Evolutionary conservation across 2,329 filamentous ascomycete genomes (phyloP).

Genomic region (Paradendryphiella salina): DNA sequence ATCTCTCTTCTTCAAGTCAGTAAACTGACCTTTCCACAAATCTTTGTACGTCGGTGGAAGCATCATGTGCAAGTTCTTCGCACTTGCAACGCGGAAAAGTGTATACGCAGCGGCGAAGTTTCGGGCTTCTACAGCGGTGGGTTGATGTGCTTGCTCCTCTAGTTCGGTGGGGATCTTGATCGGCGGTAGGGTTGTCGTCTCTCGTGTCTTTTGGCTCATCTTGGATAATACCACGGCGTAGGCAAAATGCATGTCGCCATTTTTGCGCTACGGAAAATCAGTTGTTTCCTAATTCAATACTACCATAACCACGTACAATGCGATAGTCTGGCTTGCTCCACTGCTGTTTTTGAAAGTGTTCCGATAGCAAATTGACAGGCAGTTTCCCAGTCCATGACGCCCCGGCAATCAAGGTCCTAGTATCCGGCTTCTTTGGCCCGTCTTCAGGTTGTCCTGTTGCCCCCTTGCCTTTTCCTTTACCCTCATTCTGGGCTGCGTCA

Average conservation of each 20-base stretch:
- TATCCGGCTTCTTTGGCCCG: conserved; percentile 62
- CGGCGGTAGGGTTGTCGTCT: conserved; percentile 73
- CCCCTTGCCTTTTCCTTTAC: conserved; percentile 43
- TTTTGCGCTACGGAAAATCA: conserved; percentile 59
- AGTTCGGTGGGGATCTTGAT: conserved; percentile 79
- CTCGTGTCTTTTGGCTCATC: conserved; percentile 79
- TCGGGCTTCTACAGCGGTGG: conserved; percentile 83
- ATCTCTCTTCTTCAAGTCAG: conserved; percentile 78
- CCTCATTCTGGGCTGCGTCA: conserved; percentile 18
- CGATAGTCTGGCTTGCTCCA: conserved; percentile 95
- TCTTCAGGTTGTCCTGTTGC: conserved; percentile 37
- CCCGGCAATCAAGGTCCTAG: conserved; percentile 82
- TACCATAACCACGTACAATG: conserved; percentile 57
- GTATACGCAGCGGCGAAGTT: conserved; percentile 93
- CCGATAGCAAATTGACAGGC: conserved; percentile 87
- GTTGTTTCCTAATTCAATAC: neutral
- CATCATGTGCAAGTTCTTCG: conserved; percentile 94
- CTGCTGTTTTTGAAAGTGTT: conserved; percentile 93
- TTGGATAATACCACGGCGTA: conserved; percentile 72
- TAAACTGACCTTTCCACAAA: conserved; percentile 88
- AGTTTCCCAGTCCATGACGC: conserved; percentile 97
- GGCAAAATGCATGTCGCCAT: conserved; percentile 75
- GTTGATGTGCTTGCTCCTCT: conserved; percentile 73
- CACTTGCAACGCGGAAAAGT: conserved; percentile 88
- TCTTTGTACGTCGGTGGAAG: conserved; percentile 87